A percentile compares a stretch with the other conserved stretches of the same genome.
phyloP scores from a whole-genome alignment of 495 filamentous ascomycete species.

The Hypoxylon fragiforme region DNA sequence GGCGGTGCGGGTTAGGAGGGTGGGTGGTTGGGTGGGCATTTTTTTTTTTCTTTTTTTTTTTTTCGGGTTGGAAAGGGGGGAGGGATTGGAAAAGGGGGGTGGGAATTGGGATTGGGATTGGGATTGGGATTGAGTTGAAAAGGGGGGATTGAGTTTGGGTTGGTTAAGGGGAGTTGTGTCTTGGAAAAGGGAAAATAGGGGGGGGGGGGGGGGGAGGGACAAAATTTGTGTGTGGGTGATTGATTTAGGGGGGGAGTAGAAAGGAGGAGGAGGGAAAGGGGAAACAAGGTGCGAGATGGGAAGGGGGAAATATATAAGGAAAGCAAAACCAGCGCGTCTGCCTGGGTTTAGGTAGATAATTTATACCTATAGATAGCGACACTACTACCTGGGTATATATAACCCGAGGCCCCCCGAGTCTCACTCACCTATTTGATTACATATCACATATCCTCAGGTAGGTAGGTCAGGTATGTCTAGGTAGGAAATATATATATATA shows the following conservation, averaged over 20 bases:
- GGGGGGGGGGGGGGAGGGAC: too few relatives aligned
- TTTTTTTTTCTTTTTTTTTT: too few relatives aligned
- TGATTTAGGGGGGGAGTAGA: background rate
- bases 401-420: too few relatives aligned
- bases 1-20: conserved; percentile 10
- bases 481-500: too few relatives aligned
- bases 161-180: background rate
- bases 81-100: background rate
- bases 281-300: background rate
- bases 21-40: background rate
- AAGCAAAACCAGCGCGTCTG: background rate
- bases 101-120: background rate
- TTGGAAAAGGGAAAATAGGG: background rate
- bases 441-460: too few relatives aligned
- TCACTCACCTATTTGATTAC: too few relatives aligned
- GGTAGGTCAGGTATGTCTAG: too few relatives aligned
- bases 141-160: background rate
- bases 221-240: too few relatives aligned
- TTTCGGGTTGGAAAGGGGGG: background rate
- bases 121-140: background rate
- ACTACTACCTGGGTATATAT: too few relatives aligned
- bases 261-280: background rate
- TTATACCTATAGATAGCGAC: conserved; percentile 9
- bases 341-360: background rate
- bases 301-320: background rate